Base-by-base conservation (phyloP, 495 filamentous ascomycete species). In the Penicillium roqueforti region DNA sequence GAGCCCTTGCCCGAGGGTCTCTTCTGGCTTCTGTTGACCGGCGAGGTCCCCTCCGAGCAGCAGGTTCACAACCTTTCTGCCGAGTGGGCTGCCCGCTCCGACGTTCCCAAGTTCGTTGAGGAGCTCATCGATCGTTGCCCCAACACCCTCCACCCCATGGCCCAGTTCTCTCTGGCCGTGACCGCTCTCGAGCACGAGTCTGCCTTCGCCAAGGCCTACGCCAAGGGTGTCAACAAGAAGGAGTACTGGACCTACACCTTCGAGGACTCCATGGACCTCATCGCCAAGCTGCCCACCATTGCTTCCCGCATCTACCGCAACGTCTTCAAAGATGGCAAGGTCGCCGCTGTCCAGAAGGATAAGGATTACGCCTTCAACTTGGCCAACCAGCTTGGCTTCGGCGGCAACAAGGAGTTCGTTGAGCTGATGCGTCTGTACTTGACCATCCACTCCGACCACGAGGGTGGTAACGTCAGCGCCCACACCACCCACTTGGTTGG, bases 61-160 rank as follows among this genome's bases (percentile, higher is more conserved):
- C 93, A 98, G 80, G 95, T 97, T 59, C 91, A 91, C 68, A 91
- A 92, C 54, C 86, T 98, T 56, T 97, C 95, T 62, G 91, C 92
- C 43, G 95, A 97, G 73, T 97, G 92, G 95, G 93, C 93, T 74
- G 93, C 93, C 64, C 92, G 95, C 68, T 88, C 95, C 73, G 89
- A 91, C 65, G 76, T 98, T 56, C 95, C 93, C 71, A 92, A 92
- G 79, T 98, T 92, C 79, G 79, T 98, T 68, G 91, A 96, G 80
- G 93, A 98, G 78, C 85, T 98, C 67, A 95, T 98, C 76, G 93
- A 98, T 86, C 91, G 92, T 76, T 97, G 91, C 87, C 93, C 93
- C 57, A 91, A 80, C 79, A 90, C 92, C 74, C 89, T 98, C 60
- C 93, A 98, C 85, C 95, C 93, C 69, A 98, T 98, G 93, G 91